Base-by-base conservation (phyloP, 768 basidiomycete genomes). In the Leccinum disarticulatum region DNA sequence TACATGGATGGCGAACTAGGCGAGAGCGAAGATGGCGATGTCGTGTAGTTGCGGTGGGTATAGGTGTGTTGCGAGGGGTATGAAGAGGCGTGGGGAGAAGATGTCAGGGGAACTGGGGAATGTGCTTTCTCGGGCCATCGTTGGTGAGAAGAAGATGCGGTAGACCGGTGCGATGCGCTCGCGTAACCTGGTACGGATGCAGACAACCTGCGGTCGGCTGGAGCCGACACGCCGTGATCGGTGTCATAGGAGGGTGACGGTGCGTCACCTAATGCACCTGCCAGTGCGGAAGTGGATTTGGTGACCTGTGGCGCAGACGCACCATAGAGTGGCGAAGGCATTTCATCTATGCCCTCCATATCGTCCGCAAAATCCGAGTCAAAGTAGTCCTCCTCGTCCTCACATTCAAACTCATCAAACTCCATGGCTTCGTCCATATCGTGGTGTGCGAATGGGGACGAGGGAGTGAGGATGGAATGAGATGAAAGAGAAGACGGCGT, bases 281-380 rank as follows among this genome's bases (percentile, higher is more conserved):
- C 68, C 2, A 74, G 64, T 14, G 74, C 65, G 22, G 72, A 73
- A 14, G 71, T 74, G n/a, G 72, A 67, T 33, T 75, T 70, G 62
- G 66, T 63, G 56, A 61, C 55, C 4, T 74, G 68, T 4, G 67
- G 67, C 17, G 57, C 62, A 1, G 65, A 62, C 49, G 61, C 63
- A 28, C 63, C 58, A 17, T 74, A 70, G 54, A 68, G 53, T n/a
- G 60, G 60, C 25, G 65, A 64, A 47, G 51, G 57, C 3, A 41
- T 36, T 36, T 67, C 74, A 8, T 68, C 73, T 38, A 64, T 55
- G 51, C 67, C 65, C 5, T 75, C 73, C 70, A 74, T 72, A 28
- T 72, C 74, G 58, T 75, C 72, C 36, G 63, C 62, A 58, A 65
- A 74, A 36, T 74, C 74, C 13, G 70, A 73, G 28, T 74, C 71